Evolutionary conservation across 305 asterid species (phyloP), one percentile per base, ranked within the genome.

Genomic region (Solanum chacoense): DNA sequence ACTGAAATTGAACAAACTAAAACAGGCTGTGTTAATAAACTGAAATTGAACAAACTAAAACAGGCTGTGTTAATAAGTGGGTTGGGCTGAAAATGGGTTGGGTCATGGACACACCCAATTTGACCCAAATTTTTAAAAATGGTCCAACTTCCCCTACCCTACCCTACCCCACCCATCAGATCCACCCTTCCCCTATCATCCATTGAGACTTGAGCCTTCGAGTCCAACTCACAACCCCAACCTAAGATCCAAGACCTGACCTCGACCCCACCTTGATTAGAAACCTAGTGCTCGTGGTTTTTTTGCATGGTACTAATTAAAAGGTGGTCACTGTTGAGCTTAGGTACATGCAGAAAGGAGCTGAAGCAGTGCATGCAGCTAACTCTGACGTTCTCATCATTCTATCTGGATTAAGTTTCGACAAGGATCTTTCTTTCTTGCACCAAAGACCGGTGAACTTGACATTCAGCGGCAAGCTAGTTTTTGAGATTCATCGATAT

Each of bases 311-410:
- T 36, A 37, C 59, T 77, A n/a, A 77, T 7, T 42, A 80, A 16
- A 80, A 20, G 32, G 67, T 42, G 28, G 38, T 42, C 5, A 14
- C 12, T 28, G 18, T 16, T 45, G 86, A 81, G 79, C 11, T 73
- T 38, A 95, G 97, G 94, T 94, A 94, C 92, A 96, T 97, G 98
- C 97, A 94, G 88, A 84, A 81, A 88, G 98, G 99, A 80, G 99
- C 99, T 0, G 99, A 97, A 88, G 96, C 95, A 89, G 99, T 96
- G 84, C 98, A 97, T 22, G 93, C 94, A 20, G 98, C 96, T 50
- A 97, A 97, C 65, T 97, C 98, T 1, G 89, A 94, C 16, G 85
- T 95, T 36, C 94, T 97, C 0, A 91, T 96, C 72, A 95, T 97
- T 34, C 92, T 97, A 12, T 97, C 98, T 1, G 99, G 99, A 35